phyloP scores from a whole-genome alignment of 2,329 filamentous ascomycete genomes.

The Colletotrichum orbiculare region DNA sequence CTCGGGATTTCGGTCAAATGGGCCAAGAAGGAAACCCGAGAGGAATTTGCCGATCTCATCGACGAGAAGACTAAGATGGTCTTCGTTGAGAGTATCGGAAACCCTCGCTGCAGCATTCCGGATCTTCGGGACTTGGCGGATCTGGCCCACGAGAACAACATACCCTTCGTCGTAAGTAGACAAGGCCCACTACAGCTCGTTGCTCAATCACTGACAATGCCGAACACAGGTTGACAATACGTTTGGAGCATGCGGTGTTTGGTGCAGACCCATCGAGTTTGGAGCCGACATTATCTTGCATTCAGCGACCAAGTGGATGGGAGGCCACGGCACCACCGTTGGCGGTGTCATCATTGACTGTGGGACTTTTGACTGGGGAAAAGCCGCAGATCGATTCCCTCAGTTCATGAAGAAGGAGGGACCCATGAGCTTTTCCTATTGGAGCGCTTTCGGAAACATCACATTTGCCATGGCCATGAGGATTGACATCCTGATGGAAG shows the following conservation, averaged over 20 bases:
- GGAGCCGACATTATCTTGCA: conserved; percentile 79
- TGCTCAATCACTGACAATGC: not conserved
- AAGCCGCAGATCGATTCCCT: conserved; percentile 74
- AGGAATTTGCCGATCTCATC: conserved; percentile 86
- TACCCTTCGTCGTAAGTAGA: conserved; percentile 40
- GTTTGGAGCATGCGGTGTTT: conserved; percentile 76
- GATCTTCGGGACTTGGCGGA: conserved; percentile 74
- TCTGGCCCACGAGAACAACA: conserved; percentile 59
- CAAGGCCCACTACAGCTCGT: not conserved
- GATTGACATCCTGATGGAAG: conserved; percentile 72
- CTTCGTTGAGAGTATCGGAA: conserved; percentile 92
- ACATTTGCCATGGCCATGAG: conserved; percentile 74
- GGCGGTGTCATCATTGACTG: conserved; percentile 75
- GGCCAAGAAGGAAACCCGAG: conserved; percentile 84
- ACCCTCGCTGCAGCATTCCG: conserved; percentile 87
- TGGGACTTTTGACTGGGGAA: conserved; percentile 75
- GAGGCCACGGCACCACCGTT: conserved; percentile 77
- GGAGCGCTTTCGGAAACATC: conserved; percentile 64
- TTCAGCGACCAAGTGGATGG: conserved; percentile 79
- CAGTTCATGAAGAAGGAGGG: conserved; percentile 71
- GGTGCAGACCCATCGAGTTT: conserved; percentile 72
- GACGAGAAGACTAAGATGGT: conserved; percentile 93
- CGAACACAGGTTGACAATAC: conserved; percentile 70
- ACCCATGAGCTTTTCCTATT: conserved; percentile 10
- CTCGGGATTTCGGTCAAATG: conserved; percentile 50